Evolutionary conservation across 345 rosid genomes (phyloP).

Genomic region (Acer yangbiense): DNA sequence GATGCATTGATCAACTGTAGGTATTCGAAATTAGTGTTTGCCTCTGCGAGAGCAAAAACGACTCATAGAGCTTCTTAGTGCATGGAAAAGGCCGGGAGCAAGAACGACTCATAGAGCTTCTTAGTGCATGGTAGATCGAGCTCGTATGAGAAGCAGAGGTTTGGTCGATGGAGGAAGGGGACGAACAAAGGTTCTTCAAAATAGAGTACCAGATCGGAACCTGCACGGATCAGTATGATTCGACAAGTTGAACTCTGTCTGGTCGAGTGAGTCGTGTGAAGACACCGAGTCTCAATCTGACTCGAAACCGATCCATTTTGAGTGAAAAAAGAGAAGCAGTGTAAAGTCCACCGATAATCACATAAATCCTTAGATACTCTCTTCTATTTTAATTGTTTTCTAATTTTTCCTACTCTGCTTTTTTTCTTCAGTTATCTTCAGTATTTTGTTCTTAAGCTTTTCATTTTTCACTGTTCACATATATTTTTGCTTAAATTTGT

Average conservation of each 20-base stretch:
- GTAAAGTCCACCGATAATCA: constrained; percentile 49
- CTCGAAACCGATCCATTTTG: constrained; percentile 34
- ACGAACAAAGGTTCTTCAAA: constrained; percentile 61
- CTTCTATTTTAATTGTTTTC: too few species aligned
- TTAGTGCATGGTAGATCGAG: constrained; percentile 30
- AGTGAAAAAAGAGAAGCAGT: constrained; percentile 56
- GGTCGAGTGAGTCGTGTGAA: constrained; percentile 53
- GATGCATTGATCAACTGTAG: constrained; percentile 73
- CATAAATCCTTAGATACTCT: too few species aligned
- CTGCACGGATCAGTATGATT: constrained; percentile 81
- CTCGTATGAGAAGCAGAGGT: constrained; percentile 93
- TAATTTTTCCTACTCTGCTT: too few species aligned
- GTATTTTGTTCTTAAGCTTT: too few species aligned
- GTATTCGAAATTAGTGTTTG: constrained; percentile 82
- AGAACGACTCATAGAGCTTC: too few species aligned
- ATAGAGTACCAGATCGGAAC: constrained; percentile 88
- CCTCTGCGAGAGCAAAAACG: constrained; percentile 39
- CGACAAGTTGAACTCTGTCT: constrained; percentile 69
- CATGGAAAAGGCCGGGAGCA: constrained; percentile 22
- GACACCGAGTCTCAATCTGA: constrained; percentile 10
- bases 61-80: too few species aligned
- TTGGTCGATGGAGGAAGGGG: constrained; percentile 59
- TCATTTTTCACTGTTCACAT: too few species aligned
- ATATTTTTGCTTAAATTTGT: too few species aligned
- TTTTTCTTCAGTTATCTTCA: too few species aligned